Evolutionary conservation across 2,329 filamentous ascomycete species (phyloP).

Genomic region (Xylaria sp.): DNA sequence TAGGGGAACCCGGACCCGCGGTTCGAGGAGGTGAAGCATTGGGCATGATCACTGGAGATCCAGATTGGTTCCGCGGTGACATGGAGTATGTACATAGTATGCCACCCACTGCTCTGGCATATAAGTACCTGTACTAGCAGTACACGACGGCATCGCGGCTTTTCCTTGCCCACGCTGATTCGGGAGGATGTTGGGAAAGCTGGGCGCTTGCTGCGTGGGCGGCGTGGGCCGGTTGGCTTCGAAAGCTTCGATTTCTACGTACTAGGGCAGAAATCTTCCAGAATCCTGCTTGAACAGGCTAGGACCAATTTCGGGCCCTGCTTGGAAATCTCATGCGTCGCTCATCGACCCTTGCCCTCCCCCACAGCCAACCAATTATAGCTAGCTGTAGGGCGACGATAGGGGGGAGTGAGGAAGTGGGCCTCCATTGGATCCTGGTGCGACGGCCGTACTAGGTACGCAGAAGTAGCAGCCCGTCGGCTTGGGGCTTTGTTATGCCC

Average conservation of each 20-base stretch:
- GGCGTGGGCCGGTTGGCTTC: not conserved
- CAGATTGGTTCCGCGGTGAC: not conserved
- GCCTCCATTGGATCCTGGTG: not conserved
- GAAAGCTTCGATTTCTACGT: slow-evolving; percentile 18
- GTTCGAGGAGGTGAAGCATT: slow-evolving; percentile 12
- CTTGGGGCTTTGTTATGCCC: not conserved
- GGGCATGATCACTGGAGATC: slow-evolving; percentile 3
- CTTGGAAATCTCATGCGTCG: slow-evolving; percentile 26
- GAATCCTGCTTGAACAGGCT: slow-evolving; percentile 24
- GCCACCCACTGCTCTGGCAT: too few species aligned
- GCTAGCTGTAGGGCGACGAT: slow-evolving; percentile 18
- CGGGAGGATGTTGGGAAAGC: not conserved
- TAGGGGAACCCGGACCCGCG: not conserved
- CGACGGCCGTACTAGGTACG: not conserved
- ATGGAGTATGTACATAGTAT: not conserved
- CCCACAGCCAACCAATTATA: slow-evolving; percentile 23
- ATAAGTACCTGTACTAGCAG: not conserved
- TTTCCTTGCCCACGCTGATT: not conserved
- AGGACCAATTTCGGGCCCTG: slow-evolving; percentile 27
- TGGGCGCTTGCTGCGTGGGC: not conserved
- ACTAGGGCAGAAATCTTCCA: slow-evolving; percentile 32
- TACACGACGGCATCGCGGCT: not conserved
- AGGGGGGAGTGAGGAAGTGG: not conserved
- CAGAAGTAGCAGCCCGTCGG: not conserved
- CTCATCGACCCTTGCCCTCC: slow-evolving; percentile 19